Percentiles rank a stretch among this genome's conserved stretches.
Conservation (phyloP, 768 basidiomycete genomes). For the Pleurotus citrinopileatus region DNA sequence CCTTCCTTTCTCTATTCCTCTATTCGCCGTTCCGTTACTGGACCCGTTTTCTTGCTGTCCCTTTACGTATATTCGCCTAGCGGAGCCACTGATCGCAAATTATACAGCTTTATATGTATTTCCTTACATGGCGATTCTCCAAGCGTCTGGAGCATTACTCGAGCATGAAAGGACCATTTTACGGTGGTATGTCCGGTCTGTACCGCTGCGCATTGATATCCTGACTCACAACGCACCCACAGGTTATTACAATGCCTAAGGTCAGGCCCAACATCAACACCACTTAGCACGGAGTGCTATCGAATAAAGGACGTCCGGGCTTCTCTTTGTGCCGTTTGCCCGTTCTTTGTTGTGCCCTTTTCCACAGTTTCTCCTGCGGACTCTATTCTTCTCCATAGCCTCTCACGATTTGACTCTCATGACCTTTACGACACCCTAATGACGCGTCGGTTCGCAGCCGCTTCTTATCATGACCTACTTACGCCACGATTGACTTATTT, state of each 20-base stretch:
- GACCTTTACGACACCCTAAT: conserved; percentile 11
- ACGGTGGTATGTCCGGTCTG: conserved; percentile 49
- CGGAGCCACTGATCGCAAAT: conserved; percentile 12
- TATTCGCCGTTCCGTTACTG: neutral
- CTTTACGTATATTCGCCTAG: conserved; percentile 15
- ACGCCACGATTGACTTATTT: conserved; percentile 9
- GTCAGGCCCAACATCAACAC: neutral
- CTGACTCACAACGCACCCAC: conserved; percentile 2
- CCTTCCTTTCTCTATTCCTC: conserved; percentile 19
- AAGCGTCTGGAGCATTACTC: conserved; percentile 68
- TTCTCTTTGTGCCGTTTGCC: conserved; percentile 24
- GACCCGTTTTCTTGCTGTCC: neutral
- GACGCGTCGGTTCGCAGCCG: conserved; percentile 8
- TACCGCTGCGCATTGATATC: conserved; percentile 22
- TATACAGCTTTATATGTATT: conserved; percentile 69
- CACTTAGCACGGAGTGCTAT: neutral
- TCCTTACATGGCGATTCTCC: conserved; percentile 72
- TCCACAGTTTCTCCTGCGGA: conserved; percentile 4
- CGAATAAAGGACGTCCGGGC: conserved; percentile 19
- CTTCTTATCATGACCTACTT: conserved; percentile 3
- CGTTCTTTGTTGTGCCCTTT: conserved; percentile 16
- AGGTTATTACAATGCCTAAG: conserved; percentile 43
- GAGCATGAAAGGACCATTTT: conserved; percentile 58
- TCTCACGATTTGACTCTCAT: conserved; percentile 10
- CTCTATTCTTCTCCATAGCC: conserved; percentile 1